These are phyloP conservation scores for Stygiomarasmius scandens DNA, from an alignment of 1,284 basidiomycete genomes.

Conservation along the genomic window DNA sequence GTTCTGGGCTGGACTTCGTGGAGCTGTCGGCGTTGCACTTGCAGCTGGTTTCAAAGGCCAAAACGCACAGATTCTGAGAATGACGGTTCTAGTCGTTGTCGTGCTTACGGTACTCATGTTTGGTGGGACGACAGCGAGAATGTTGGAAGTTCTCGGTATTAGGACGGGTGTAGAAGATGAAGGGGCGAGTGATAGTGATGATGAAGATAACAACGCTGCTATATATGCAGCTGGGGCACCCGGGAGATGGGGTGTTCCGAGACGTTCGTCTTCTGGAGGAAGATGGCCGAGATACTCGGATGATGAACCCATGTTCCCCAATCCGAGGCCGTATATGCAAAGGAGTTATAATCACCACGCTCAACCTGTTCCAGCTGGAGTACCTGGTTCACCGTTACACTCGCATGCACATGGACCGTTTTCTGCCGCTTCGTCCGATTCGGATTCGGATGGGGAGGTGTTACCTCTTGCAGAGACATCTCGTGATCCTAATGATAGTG, in stretches of 20 bases:
- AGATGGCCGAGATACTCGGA: constrained; percentile 50
- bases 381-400: constrained; percentile 26
- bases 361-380: constrained; percentile 34
- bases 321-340: constrained; percentile 47
- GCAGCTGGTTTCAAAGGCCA: constrained; percentile 93
- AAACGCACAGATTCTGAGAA: constrained; percentile 89
- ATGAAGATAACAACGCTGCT: constrained; percentile 56
- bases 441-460: constrained; percentile 80
- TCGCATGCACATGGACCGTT: constrained; percentile 39
- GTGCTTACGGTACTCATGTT: constrained; percentile 95
- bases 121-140: constrained; percentile 93
- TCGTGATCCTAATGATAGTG: constrained; percentile 9
- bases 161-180: constrained; percentile 95
- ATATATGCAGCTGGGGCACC: too few relatives aligned
- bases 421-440: constrained; percentile 68
- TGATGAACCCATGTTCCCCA: constrained; percentile 44
- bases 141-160: constrained; percentile 98
- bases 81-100: constrained; percentile 94
- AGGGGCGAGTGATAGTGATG: constrained; percentile 78
- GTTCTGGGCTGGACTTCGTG: constrained; percentile 97
- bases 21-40: constrained; percentile 95
- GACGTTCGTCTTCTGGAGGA: constrained; percentile 25
- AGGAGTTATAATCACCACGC: constrained; percentile 63
- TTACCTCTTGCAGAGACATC: constrained; percentile 69
- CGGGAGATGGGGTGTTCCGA: constrained; percentile 25